Evolutionary conservation across 2,329 filamentous ascomycete genomes (phyloP), one percentile per base, ranked within the genome.

Genomic region (Pyrenochaeta sp.): DNA sequence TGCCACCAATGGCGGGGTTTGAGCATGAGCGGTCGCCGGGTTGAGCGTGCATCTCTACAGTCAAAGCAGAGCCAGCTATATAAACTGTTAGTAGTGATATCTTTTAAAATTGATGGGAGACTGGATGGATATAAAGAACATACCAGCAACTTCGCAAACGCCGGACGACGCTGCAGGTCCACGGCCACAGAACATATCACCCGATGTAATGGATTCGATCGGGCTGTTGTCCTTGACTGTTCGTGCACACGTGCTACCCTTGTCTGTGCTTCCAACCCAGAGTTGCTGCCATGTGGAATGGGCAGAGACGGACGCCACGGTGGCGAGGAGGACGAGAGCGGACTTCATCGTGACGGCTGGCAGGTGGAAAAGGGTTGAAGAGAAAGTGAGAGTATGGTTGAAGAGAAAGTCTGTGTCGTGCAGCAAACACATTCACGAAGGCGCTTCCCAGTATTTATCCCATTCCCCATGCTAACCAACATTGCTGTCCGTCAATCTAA

Each of bases 241-340:
- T 17, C 72, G 64, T 7, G 66, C 58, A 49, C 72, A 75, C 7
- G 59, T 68, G 6, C 56, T 61, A 3, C 44, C 63, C 51, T 73
- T 69, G 53, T 76, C 73, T 43, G 58, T 60, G 39, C 53, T 64
- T 30, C 73, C 73, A 50, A 75, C 71, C 73, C 73, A 76, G 2
- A 76, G 59, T 30, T 76, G 39, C 47, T 76, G 73, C 70, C 71
- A 76, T 63, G 73, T 76, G 2, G 73, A 71, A 63, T 76, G 73
- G 14, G 73, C 72, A 18, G 72, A 75, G 50, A 69, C 73, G 32
- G 67, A 64, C 4, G 69, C 69, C 45, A 61, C 70, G 11, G 71
- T 57, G 33, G 73, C 72, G 48, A 75, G 66, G 36, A 75, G 45
- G 27, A 72, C 56, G 39, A 72, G 37, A 44, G 63, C 56, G 41